A percentile compares a stretch with the other conserved stretches of the same genome.
These are phyloP conservation scores for Emericellopsis atlantica DNA, from an alignment of 2,329 filamentous ascomycete species.

Conservation along the genomic window DNA sequence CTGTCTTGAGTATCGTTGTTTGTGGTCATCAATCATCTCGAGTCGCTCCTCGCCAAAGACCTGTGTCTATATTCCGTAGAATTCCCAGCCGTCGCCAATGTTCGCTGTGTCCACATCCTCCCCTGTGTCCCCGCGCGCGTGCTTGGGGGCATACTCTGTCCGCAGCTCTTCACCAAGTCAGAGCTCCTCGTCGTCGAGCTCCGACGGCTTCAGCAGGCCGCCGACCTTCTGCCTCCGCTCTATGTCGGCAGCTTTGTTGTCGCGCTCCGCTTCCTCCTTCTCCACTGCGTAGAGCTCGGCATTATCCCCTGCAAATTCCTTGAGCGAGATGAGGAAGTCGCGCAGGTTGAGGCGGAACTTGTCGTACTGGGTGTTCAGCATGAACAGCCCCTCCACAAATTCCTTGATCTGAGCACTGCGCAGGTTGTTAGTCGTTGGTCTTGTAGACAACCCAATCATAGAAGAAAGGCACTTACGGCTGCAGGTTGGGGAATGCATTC, in stretches of 20 bases:
- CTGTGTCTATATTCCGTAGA: slow-evolving; percentile 42
- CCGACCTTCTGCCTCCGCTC: slow-evolving; percentile 91
- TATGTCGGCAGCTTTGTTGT: slow-evolving; percentile 77
- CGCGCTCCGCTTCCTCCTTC: slow-evolving; percentile 80
- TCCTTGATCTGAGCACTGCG: slow-evolving; percentile 68
- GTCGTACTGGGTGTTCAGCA: slow-evolving; percentile 75
- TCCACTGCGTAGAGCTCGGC: slow-evolving; percentile 88
- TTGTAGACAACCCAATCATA: background rate
- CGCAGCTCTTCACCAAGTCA: slow-evolving; percentile 68
- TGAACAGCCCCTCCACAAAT: slow-evolving; percentile 85
- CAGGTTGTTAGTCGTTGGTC: slow-evolving; percentile 18
- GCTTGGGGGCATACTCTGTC: slow-evolving; percentile 39
- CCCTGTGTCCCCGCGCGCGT: slow-evolving; percentile 5
- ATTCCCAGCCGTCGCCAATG: slow-evolving; percentile 47
- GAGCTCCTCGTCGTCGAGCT: slow-evolving; percentile 81
- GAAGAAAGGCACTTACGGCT: slow-evolving; percentile 52
- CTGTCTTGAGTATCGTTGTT: too few relatives aligned
- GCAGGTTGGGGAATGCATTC: slow-evolving; percentile 87
- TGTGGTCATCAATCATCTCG: too few relatives aligned
- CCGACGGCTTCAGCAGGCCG: slow-evolving; percentile 91
- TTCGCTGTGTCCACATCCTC: slow-evolving; percentile 5
- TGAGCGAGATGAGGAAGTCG: slow-evolving; percentile 93
- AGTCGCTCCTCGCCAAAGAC: background rate
- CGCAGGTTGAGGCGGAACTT: slow-evolving; percentile 93
- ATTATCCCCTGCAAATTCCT: slow-evolving; percentile 94